These are phyloP conservation scores for Micromonas pusilla DNA, from an alignment of 139 green algal genomes.

Conservation along the genomic window DNA sequence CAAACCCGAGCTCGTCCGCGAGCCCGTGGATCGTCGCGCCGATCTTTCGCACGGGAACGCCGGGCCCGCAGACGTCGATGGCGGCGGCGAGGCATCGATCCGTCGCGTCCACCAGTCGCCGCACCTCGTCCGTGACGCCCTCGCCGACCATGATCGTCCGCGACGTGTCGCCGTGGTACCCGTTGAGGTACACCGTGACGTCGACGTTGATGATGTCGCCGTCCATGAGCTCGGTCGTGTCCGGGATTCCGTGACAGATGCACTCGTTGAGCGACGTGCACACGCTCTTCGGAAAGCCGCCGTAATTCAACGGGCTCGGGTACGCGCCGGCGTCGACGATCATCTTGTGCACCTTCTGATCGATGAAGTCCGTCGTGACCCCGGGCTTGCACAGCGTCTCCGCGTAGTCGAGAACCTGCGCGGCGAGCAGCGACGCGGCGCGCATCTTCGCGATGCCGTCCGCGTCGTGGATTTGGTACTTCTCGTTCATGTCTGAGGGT, in stretches of 20 bases:
- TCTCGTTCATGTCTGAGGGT: neutral
- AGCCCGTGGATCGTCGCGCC: conserved; percentile 65
- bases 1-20: conserved; percentile 63
- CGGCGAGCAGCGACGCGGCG: neutral
- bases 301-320: conserved; percentile 89
- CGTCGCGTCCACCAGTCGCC: conserved; percentile 65
- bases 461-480: conserved; percentile 2
- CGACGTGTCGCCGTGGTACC: conserved; percentile 93
- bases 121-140: conserved; percentile 51
- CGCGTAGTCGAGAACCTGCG: conserved; percentile 20
- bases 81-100: conserved; percentile 45
- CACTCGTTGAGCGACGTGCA: conserved; percentile 97
- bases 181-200: conserved; percentile 91
- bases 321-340: conserved; percentile 79
- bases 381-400: conserved; percentile 45
- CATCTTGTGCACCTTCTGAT: conserved; percentile 79
- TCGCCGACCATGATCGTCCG: conserved; percentile 63
- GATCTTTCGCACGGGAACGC: conserved; percentile 66
- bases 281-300: conserved; percentile 90
- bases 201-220: conserved; percentile 97
- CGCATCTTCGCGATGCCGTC: conserved; percentile 20
- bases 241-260: conserved; percentile 91
- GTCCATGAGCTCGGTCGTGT: conserved; percentile 56
- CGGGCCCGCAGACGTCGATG: conserved; percentile 65
- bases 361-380: conserved; percentile 90